Percentiles rank a stretch among this genome's conserved stretches.
These are phyloP conservation scores for Pythium rishiriense DNA, from an alignment of 352 stramenopile species.

Conservation along the genomic window DNA sequence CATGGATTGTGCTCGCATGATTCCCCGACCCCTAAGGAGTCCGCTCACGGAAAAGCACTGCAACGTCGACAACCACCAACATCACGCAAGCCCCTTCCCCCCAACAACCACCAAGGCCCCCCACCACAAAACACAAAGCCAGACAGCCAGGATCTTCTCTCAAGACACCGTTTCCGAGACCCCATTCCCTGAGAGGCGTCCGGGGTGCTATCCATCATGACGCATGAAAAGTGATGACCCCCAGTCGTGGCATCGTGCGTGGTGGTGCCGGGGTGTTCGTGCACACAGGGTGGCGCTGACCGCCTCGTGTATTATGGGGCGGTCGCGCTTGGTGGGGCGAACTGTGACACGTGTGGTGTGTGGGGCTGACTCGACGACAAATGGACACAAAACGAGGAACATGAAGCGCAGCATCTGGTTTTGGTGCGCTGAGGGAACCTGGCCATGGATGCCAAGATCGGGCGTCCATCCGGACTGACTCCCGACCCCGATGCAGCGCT, in stretches of 20 bases:
- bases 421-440: constrained; percentile 10
- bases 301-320: neutral
- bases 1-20: constrained; percentile 17
- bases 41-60: constrained; percentile 25
- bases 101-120: neutral
- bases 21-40: constrained; percentile 25
- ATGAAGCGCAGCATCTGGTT: constrained; percentile 24
- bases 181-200: neutral
- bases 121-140: neutral
- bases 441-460: constrained; percentile 12
- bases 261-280: neutral
- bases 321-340: neutral
- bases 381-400: constrained; percentile 16
- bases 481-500: neutral
- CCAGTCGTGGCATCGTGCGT: too few species aligned
- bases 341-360: constrained; percentile 16
- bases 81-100: constrained; percentile 16
- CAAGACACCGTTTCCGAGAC: neutral
- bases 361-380: constrained; percentile 20
- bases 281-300: neutral
- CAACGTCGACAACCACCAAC: constrained; percentile 27
- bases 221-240: too few species aligned
- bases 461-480: constrained; percentile 13
- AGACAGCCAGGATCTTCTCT: neutral
- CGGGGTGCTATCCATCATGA: neutral